Evolutionary conservation across 164 flowering plant genomes (phyloP), one percentile per base, ranked within the genome.

Genomic region (Piper longum): DNA sequence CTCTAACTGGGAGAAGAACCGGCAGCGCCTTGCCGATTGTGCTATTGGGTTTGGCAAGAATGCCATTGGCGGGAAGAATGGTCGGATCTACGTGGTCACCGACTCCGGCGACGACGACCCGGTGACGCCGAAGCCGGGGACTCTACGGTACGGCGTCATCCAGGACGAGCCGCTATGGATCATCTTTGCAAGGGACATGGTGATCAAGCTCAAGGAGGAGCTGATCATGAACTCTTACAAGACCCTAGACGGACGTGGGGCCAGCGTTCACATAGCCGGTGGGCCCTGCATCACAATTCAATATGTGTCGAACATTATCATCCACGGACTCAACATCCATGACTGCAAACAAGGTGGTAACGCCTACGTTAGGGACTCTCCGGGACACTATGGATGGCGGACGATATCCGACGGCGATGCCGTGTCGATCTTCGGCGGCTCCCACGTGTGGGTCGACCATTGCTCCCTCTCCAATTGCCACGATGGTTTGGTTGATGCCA

Each of bases 281-380:
- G 96, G 96, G 0, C 86, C 96, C 5, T 86, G 96, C 79, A 85
- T 88, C 43, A 85, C 91, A 0, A 74, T 86, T 4, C 93, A 87
- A 19, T 77, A 75, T 58, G 86, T 80, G 64, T 83, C 78, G 54
- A 87, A 89, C 69, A 69, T 89, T 5, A 89, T 89, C 57, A 82
- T 89, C 16, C 96, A 89, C 65, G 91, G 91, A 0, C 12, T 89
- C 3, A 76, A 82, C 70, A 81, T 89, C 4, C 96, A 89, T 61
- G 93, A 89, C 43, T 86, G 93, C 65, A 82, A 80, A 74, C 76
- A 61, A 51, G 83, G 78, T 1, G 90, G 90, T 48, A 82, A 82
- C 60, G 80, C 84, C 9, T 43, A 75, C 40, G 87, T 88, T 59
- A 65, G 96, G 59, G 81, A 77, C 78, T 78, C 85, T 3, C 84